Evolutionary conservation across 108 stramenopile genomes (phyloP), one percentile per base, ranked within the genome.

Genomic region (Chaetoceros tenuissimus): DNA sequence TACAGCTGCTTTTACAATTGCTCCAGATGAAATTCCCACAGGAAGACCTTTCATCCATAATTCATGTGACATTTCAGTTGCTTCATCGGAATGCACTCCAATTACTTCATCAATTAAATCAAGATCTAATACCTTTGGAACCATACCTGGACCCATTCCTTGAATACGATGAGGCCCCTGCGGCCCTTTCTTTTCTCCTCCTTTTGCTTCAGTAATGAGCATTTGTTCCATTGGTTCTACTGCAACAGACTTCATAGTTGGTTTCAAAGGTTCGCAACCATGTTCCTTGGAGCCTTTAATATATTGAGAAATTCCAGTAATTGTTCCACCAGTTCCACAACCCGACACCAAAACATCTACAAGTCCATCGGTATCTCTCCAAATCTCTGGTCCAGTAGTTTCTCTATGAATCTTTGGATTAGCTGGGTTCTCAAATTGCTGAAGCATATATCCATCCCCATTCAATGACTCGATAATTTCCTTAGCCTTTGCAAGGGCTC

Each of bases 351-450:
- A 84, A 28, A 80, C 58, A 63, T 90, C 84, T 40, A 86, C 28
- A 2, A 24, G 30, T 28, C 74, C 78, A 48, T 77, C 78, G 20
- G 74, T 77, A 52, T 83, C 79, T n/a, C 53, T 46, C 85, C 84
- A 83, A 59, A 92, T 85, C 60, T 92, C 89, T 7, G 85, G 85
- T 0, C 85, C 89, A 1, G 89, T 92, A 2, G 77, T 82, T 54
- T 83, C 84, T 16, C 80, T 51, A 64, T 92, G 90, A 45, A 74
- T 57, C 53, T 77, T 77, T 19, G 80, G 74, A 57, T 92, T 92
- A 65, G 84, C 80, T 43, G 67, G 64, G 53, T 89, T 95, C 48
- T 79, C 72, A 63, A 84, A 88, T 57, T 88, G 87, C 52, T 88
- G 74, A 20, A 81, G 67, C 66, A 88, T 82, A 65, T 63, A 63